These are phyloP conservation scores for Tranzscheliella williamsii DNA, from an alignment of 1,284 basidiomycete species.

Conservation along the genomic window DNA sequence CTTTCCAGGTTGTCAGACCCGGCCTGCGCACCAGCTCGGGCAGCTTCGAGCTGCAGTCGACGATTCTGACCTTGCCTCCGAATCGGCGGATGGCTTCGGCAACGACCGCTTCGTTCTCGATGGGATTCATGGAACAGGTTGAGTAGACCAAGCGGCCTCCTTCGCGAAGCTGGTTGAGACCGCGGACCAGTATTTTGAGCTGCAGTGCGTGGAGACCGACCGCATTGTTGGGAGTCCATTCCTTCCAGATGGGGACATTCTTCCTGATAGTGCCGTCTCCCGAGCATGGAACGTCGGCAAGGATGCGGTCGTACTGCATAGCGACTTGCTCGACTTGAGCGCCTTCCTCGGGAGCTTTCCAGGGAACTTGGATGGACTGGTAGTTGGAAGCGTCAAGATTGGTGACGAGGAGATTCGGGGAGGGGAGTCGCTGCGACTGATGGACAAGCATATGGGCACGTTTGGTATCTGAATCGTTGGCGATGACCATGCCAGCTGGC, in stretches of 20 bases:
- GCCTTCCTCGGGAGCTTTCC: conserved; percentile 25
- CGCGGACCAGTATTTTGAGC: conserved; percentile 85
- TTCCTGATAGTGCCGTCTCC: conserved; percentile 96
- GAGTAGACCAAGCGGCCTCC: conserved; percentile 94
- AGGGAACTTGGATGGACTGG: conserved; percentile 62
- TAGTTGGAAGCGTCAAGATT: conserved; percentile 92
- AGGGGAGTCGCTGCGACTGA: conserved; percentile 91
- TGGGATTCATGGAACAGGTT: conserved; percentile 94
- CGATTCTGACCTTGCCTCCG: conserved; percentile 72
- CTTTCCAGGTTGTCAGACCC: conserved; percentile 56
- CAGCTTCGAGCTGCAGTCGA: conserved; percentile 75
- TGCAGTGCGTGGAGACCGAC: conserved; percentile 92
- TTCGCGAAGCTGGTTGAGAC: conserved; percentile 83
- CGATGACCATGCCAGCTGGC: conserved; percentile 73
- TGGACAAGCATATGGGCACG: conserved; percentile 96
- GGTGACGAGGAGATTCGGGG: conserved; percentile 89
- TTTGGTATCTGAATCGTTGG: conserved; percentile 90
- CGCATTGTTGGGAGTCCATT: conserved; percentile 85
- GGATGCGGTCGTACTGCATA: conserved; percentile 86
- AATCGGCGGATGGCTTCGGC: conserved; percentile 68
- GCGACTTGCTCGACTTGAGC: conserved; percentile 59
- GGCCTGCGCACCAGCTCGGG: conserved; percentile 72
- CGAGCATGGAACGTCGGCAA: conserved; percentile 96
- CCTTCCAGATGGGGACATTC: conserved; percentile 92
- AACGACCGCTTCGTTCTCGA: conserved; percentile 96